phyloP scores from a whole-genome alignment of 2,329 filamentous ascomycete genomes.

The Epichloe aotearoae region DNA sequence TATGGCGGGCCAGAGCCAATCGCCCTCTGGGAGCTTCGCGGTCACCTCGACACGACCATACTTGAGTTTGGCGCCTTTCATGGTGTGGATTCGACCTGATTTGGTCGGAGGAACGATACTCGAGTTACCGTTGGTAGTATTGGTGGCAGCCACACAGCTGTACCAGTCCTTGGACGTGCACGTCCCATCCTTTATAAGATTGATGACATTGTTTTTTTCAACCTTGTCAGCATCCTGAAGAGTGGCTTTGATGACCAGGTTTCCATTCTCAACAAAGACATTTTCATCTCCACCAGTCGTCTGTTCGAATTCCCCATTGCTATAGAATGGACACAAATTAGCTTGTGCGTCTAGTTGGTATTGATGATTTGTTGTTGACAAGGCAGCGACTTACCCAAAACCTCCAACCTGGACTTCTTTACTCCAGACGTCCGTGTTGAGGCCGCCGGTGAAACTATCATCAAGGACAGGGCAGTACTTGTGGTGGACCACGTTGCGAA shows the following conservation, averaged over 20 bases:
- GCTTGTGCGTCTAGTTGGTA: neutral
- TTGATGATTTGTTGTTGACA: no score
- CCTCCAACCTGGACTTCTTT: slow-evolving; percentile 65
- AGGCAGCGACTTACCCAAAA: slow-evolving; percentile 47
- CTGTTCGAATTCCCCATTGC: slow-evolving; percentile 71
- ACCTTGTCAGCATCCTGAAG: slow-evolving; percentile 57
- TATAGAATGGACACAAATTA: slow-evolving; percentile 14
- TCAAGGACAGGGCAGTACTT: slow-evolving; percentile 57
- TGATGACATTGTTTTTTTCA: slow-evolving; percentile 51
- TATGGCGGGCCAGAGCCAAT: slow-evolving; percentile 5
- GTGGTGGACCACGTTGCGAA: slow-evolving; percentile 58
- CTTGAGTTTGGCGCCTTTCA: slow-evolving; percentile 55
- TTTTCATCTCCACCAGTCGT: slow-evolving; percentile 64
- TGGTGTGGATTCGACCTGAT: slow-evolving; percentile 68
- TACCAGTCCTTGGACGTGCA: slow-evolving; percentile 49
- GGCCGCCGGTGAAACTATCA: slow-evolving; percentile 49
- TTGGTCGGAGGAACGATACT: slow-evolving; percentile 66
- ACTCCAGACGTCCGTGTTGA: slow-evolving; percentile 52
- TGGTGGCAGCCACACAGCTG: slow-evolving; percentile 57
- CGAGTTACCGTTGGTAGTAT: slow-evolving; percentile 55
- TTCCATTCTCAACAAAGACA: slow-evolving; percentile 55
- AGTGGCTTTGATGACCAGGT: slow-evolving; percentile 64
- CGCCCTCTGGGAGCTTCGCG: slow-evolving; percentile 57
- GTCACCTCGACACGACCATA: slow-evolving; percentile 73
- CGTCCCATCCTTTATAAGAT: slow-evolving; percentile 50